Evolutionary conservation across 768 basidiomycete genomes (phyloP), one percentile per base, ranked within the genome.

Genomic region (Serendipita sp.): DNA sequence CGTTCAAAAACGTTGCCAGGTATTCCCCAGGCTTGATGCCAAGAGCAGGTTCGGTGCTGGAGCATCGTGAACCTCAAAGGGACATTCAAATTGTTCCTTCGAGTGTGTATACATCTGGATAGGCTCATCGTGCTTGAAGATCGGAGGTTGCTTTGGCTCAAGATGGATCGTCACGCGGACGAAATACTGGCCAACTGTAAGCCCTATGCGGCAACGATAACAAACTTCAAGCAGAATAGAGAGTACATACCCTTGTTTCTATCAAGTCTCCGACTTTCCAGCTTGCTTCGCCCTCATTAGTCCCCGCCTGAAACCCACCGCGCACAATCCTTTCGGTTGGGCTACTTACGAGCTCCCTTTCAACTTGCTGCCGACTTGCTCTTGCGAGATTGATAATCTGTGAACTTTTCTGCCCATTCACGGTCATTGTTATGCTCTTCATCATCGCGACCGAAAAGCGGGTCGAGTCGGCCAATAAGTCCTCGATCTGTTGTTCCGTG

Each of bases 91-190:
- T n/a, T 58, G 22, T 2, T 22, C 30, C 30, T 31, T 58, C 17
- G 24, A 28, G 31, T 58, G 53, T 26, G 53, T 58, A n/a, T 20
- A 58, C 53, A 58, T 58, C 31, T 22, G 17, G 30, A 58, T 58
- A 33, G 53, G 24, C n/a, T 58, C 53, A n/a, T 58, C 53, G n/a
- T 58, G 53, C 31, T 58, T 26, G 53, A 58, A 58, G 22, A 58
- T 58, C 9, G 53, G 53, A 33, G 53, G 20, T 24, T 22, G 17
- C 22, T 58, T 33, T 22, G 22, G 22, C 11, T 33, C 20, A n/a
- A 58, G 53, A 22, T 22, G 22, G 53, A 58, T 24, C 31, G 30
- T 33, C 22, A 58, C 53, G 4, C 53, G 13, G 17, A 58, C 11
- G 53, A 58, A 26, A 58, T 58, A 58, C 53, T 58, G 53, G n/a